Evolutionary conservation across 108 stramenopile genomes (phyloP).

Genomic region (Aurantiochytrium sp.): DNA sequence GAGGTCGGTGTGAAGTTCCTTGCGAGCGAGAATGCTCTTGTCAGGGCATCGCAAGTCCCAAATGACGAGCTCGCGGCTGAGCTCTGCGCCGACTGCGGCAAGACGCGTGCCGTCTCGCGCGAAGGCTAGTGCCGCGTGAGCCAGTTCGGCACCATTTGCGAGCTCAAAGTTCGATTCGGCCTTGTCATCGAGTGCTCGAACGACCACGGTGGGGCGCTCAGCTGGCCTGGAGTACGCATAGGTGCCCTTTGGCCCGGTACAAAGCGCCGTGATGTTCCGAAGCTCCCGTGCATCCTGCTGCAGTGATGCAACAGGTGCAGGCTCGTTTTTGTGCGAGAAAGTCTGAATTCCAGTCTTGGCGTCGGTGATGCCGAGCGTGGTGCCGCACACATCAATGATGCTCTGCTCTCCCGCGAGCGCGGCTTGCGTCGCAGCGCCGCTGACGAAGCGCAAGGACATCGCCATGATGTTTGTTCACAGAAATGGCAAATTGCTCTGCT

Average conservation of each 20-base stretch:
- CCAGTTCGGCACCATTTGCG: neutral
- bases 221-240: neutral
- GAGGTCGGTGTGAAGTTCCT: neutral
- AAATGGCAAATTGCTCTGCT: too few relatives aligned
- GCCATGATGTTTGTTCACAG: too few relatives aligned
- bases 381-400: too few relatives aligned
- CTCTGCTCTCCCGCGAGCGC: too few relatives aligned
- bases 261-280: neutral
- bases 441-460: too few relatives aligned
- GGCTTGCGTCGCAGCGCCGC: too few relatives aligned
- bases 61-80: neutral
- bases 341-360: neutral
- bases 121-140: neutral
- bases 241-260: neutral
- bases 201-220: neutral
- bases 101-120: neutral
- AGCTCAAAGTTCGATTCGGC: neutral
- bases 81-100: neutral
- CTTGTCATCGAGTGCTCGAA: neutral
- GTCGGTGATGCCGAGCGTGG: too few relatives aligned
- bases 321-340: neutral
- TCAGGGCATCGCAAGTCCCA: neutral
- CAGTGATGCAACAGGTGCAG: neutral
- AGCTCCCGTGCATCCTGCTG: neutral
- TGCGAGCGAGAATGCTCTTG: neutral